Base-by-base conservation (phyloP, 1,139 yeast genomes). In the Geotrichum australiense region DNA sequence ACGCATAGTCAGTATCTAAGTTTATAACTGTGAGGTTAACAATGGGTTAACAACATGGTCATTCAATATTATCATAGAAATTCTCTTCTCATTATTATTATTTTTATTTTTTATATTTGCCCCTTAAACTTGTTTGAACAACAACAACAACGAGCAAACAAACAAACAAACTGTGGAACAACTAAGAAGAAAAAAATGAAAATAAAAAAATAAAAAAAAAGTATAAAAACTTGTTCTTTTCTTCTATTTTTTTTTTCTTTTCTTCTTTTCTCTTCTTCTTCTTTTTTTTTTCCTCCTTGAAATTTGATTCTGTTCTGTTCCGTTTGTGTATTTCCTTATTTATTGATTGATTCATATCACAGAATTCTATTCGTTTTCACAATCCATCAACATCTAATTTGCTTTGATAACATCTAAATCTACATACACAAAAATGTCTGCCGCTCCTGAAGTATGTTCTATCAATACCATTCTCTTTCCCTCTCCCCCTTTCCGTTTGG, bases 381-480 rank as follows among this genome's bases (percentile, higher is more conserved):
- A n/a, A 15, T 15, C 14, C 6, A 21, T n/a, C 12, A 7, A 23
- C 11, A 23, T 24, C 15, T 21, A 29, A 25, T 19, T 31, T 6
- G 4, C 21, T 31, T 11, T 31, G 19, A 25, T n/a, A n/a, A n/a
- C n/a, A n/a, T n/a, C 23, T 31, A 20, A 16, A 7, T 26, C 11
- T 26, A 7, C 30, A 7, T 5, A 26, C 14, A 26, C 14, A 19
- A 31, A 14, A 12, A 31, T 31, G 35, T 31, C 35, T 19, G 19
- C 38, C 14, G 12, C 38, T 15, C 15, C 21, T 35, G 38, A 35
- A 14, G 38, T 35, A 35, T 3, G 38, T 35, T 15, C 8, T 23
- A 23, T 23, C 25, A 7, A 23, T 8, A 26, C 30, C 14, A 16
- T n/a, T 26, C 18, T 16, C 18, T 32, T 16, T 5, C 18, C 22